Conservation (phyloP, 441 rosid species). For the Rhodomyrtus psidioides region DNA sequence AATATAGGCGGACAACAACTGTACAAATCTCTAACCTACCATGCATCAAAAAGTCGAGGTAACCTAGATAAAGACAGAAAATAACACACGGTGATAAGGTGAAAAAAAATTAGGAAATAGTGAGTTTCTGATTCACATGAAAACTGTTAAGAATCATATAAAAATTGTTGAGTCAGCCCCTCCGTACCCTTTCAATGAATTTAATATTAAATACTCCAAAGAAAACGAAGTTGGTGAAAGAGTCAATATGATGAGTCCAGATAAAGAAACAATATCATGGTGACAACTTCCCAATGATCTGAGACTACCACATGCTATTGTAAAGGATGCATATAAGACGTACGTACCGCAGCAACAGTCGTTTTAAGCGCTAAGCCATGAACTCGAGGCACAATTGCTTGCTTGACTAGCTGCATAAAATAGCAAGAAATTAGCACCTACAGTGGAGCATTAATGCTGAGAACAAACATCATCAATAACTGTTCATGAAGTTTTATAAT, state of each 20-base stretch:
- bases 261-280: background rate
- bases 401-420: constrained; percentile 75
- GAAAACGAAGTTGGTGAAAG: background rate
- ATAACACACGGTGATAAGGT: background rate
- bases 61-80: background rate
- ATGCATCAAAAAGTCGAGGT: background rate
- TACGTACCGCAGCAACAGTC: constrained; percentile 88
- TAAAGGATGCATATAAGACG: background rate
- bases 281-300: background rate
- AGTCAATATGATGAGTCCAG: background rate
- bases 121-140: background rate
- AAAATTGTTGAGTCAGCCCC: background rate
- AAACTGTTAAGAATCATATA: background rate
- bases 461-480: background rate
- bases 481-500: background rate
- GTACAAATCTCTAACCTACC: background rate
- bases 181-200: background rate
- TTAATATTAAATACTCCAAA: background rate
- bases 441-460: background rate
- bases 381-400: constrained; percentile 88
- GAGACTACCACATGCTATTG: background rate
- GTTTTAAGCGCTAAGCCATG: constrained; percentile 93
- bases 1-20: background rate
- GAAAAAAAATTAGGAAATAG: background rate
- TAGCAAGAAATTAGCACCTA: background rate